Evolutionary conservation across 331 rosid species (phyloP).

Genomic region (Stylosanthes scabra): DNA sequence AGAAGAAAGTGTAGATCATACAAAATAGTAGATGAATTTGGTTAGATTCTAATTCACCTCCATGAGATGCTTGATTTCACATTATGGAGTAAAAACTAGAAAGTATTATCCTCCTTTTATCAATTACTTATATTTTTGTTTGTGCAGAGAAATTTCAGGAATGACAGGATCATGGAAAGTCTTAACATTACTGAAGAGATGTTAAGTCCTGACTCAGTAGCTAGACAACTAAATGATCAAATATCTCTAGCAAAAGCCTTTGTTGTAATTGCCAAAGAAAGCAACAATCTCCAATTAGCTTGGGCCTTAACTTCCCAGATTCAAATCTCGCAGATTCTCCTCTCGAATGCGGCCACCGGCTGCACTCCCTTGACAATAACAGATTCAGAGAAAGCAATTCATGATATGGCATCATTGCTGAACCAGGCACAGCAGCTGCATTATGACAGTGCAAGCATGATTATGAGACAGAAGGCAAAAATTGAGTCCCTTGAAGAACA

Average conservation of each 20-base stretch:
- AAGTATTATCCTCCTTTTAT: background rate
- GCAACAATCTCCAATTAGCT: constrained; percentile 87
- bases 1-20: constrained; percentile 11
- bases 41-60: constrained; percentile 5
- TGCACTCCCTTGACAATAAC: constrained; percentile 57
- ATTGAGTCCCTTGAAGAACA: constrained; percentile 77
- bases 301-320: constrained; percentile 88
- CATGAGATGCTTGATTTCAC: constrained; percentile 10
- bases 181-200: constrained; percentile 82
- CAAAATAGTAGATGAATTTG: constrained; percentile 14
- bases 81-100: background rate
- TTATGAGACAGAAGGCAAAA: constrained; percentile 81
- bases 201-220: constrained; percentile 69
- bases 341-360: constrained; percentile 83
- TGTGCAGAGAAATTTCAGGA: constrained; percentile 62
- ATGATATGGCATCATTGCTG: constrained; percentile 72
- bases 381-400: constrained; percentile 67
- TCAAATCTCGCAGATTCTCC: constrained; percentile 78
- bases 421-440: constrained; percentile 86
- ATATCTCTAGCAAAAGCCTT: constrained; percentile 84
- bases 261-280: constrained; percentile 82
- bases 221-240: constrained; percentile 81
- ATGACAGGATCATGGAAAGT: constrained; percentile 68
- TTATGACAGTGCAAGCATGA: constrained; percentile 83
- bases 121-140: constrained; percentile 20